Conservation (phyloP, 2,329 filamentous ascomycete genomes). For the Pseudocercospora macadamiae region DNA sequence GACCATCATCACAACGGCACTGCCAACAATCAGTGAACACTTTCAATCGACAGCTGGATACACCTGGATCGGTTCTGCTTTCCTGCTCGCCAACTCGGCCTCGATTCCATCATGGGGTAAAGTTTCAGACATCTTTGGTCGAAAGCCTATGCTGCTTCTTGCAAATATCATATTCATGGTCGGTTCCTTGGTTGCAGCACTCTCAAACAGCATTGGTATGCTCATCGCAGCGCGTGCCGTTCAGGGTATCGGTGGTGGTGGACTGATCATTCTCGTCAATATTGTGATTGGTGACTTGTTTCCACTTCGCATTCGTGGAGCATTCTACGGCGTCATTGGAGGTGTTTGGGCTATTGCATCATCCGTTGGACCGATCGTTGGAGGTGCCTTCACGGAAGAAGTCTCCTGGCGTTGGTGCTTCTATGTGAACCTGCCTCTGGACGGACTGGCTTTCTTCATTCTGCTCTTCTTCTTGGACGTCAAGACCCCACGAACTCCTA, state of each 20-base stretch:
- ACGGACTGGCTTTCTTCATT: slow-evolving; percentile 61
- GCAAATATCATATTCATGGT: slow-evolving; percentile 62
- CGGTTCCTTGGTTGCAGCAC: slow-evolving; percentile 63
- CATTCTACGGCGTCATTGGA: slow-evolving; percentile 67
- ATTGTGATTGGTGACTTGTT: slow-evolving; percentile 68
- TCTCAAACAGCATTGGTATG: slow-evolving; percentile 63
- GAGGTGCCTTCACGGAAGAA: slow-evolving; percentile 66
- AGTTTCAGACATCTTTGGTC: slow-evolving; percentile 55
- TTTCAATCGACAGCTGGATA: slow-evolving; percentile 57
- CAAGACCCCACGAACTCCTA: slow-evolving; percentile 66
- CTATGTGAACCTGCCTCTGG: slow-evolving; percentile 67
- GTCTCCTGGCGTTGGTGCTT: slow-evolving; percentile 66
- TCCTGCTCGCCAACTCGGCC: slow-evolving; percentile 50
- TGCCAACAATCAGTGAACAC: slow-evolving; percentile 37
- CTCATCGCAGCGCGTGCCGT: slow-evolving; percentile 64
- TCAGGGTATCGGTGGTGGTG: slow-evolving; percentile 67
- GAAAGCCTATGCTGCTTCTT: slow-evolving; percentile 61
- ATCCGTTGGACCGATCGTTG: slow-evolving; percentile 55
- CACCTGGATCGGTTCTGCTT: slow-evolving; percentile 58
- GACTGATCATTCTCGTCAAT: slow-evolving; percentile 65
- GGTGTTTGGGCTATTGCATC: slow-evolving; percentile 11
- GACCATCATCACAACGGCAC: slow-evolving; percentile 29
- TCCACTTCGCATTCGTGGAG: slow-evolving; percentile 57
- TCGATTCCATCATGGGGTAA: slow-evolving; percentile 38
- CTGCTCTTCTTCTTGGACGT: slow-evolving; percentile 66